Evolutionary conservation across 2,329 filamentous ascomycete genomes (phyloP), one percentile per base, ranked within the genome.

Genomic region (Penicillium paneum): DNA sequence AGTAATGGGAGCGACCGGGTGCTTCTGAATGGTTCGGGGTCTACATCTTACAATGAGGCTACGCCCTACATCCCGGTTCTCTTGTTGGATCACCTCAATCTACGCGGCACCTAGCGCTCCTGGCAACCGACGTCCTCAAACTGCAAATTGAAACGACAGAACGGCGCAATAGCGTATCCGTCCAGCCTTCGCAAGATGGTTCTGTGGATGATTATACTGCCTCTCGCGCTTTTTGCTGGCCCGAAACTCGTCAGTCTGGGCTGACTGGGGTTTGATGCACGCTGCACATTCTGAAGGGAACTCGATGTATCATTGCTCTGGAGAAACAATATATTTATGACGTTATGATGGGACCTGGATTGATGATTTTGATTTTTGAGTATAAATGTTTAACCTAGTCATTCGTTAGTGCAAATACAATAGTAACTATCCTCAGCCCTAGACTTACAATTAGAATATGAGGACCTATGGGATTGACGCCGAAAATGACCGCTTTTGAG

Each of bases 291-390:
- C 19, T 34, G 15, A 29, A 34, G n/a, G 32, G 34, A 54, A 47
- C 46, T 48, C 21, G 31, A 57, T 56, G 48, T 51, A 49, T 48
- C 28, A 28, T 21, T 52, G 39, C 39, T 38, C 46, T 52, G 48
- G 44, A 51, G 50, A 49, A 54, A 56, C 41, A 46, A 57, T 56
- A 59, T 58, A 32, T 53, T 62, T 36, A 64, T 54, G 62, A 64
- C 55, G 54, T 60, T 62, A 54, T 50, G 54, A 64, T 52, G 49
- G 54, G 54, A 52, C 26, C 49, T 54, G 52, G 55, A 63, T 56
- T 60, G 41, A 62, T 58, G 58, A 60, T 51, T 56, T 42, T 55
- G 48, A 35, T 24, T 48, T 46, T 56, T 54, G 41, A 52, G 48
- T 45, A 54, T 41, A 56, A 32, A 39, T 57, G 50, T 49, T 54